A percentile compares a stretch with the other conserved stretches of the same genome.
Conservation (phyloP, 495 filamentous ascomycete genomes). For the Chlorociboria aeruginascens region DNA sequence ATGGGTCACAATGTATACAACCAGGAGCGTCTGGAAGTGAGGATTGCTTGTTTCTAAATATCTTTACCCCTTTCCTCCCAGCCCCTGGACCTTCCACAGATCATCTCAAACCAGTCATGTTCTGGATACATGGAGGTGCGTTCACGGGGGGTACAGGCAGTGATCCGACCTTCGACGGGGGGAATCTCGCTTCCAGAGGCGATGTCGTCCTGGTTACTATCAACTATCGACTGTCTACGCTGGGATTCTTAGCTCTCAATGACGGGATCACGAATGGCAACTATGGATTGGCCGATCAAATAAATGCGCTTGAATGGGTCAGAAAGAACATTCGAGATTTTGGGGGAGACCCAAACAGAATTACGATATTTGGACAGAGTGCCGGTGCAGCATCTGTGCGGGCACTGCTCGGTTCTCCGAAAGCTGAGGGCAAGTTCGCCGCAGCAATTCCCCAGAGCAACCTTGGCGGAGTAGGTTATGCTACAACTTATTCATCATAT, state of each 20-base stretch:
- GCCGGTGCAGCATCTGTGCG: conserved; percentile 52
- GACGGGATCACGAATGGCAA: conserved; percentile 21
- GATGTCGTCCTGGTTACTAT: conserved; percentile 34
- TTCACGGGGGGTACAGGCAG: conserved; percentile 37
- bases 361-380: conserved; percentile 63
- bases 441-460: conserved; percentile 33
- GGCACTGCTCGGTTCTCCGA: conserved; percentile 13
- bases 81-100: conserved; percentile 23
- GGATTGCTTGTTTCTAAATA: conserved; percentile 35
- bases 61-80: conserved; percentile 30
- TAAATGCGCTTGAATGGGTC: conserved; percentile 43
- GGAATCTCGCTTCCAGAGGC: conserved; percentile 33
- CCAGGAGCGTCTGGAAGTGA: conserved; percentile 25
- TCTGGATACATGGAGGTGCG: conserved; percentile 52
- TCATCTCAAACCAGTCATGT: conserved; percentile 37
- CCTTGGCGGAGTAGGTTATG: conserved; percentile 34
- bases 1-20: conserved; percentile 34
- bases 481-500: conserved; percentile 38
- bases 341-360: conserved; percentile 51
- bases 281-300: conserved; percentile 29
- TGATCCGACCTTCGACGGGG: conserved; percentile 27
- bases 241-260: conserved; percentile 15
- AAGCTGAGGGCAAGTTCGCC: conserved; percentile 28
- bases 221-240: conserved; percentile 20
- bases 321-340: conserved; percentile 56